Evolutionary conservation across 2,329 filamentous ascomycete species (phyloP), one percentile per base, ranked within the genome.

Genomic region (Passalora sequoiae): DNA sequence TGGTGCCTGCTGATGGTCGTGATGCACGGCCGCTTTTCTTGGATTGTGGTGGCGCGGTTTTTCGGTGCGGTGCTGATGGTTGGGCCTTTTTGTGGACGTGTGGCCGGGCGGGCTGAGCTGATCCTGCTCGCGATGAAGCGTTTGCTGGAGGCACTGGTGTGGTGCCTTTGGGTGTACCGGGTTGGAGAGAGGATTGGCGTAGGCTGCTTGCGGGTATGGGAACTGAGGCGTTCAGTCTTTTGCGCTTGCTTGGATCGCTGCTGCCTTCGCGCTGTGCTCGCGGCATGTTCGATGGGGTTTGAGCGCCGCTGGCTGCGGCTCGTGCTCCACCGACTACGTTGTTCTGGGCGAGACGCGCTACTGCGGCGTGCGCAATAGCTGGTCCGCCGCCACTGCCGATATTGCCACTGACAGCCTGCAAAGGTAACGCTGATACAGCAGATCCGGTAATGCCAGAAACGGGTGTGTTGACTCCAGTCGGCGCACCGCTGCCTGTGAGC

Each of bases 141-240:
- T 52, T 44, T 12, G 63, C 62, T 3, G 70, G 70, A 0, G 59
- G 58, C 16, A 59, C 63, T 58, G 62, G 75, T 0, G 78, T 81
- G 3, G 73, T 72, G 0, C 74, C 69, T 56, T 81, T 81, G 4
- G 79, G 79, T 1, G 79, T 83, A n/a, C 77, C 77, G n/a, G 61
- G 79, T 0, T 78, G 79, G 9, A 79, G 65, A 0, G 78, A 82
- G 0, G 76, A 75, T 59, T 82, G 79, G 5, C 79, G 73, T 6
- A 82, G 68, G 43, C 68, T 70, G 13, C 75, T 78, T 0, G 74
- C 64, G 2, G 77, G 78, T 0, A 81, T 67, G 4, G 73, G 71
- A 13, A 81, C 63, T 17, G 69, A 72, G 2, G 67, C 60, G 46
- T 76, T 77, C 4, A 78, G 66, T 15, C 77, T 75, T 20, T 78